Conservation (phyloP, 2,329 filamentous ascomycete genomes). For the Cyphellophora europaea region DNA sequence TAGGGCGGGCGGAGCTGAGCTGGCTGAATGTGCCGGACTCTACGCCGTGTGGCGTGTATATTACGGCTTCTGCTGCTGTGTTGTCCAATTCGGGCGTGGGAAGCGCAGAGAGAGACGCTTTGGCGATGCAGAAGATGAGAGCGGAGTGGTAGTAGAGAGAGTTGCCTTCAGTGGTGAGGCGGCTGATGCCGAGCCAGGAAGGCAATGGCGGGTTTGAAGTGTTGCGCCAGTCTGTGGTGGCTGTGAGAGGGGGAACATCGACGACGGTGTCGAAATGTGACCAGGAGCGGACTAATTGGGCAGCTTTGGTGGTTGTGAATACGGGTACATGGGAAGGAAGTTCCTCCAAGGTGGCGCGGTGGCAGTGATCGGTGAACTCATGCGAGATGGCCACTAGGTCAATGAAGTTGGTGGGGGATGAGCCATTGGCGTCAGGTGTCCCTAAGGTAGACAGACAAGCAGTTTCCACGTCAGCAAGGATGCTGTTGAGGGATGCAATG, state of each 20-base stretch:
- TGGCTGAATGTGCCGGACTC: constrained; percentile 34
- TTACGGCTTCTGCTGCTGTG: constrained; percentile 38
- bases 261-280: constrained; percentile 49
- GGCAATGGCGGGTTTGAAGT: constrained; percentile 34
- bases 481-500: constrained; percentile 45
- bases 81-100: constrained; percentile 5
- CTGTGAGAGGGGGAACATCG: constrained; percentile 37
- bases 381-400: constrained; percentile 54
- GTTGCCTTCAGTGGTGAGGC: constrained; percentile 45
- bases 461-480: constrained; percentile 41
- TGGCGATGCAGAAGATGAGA: constrained; percentile 47
- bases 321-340: constrained; percentile 46
- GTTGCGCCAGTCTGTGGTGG: constrained; percentile 34
- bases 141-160: constrained; percentile 54
- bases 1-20: constrained; percentile 34
- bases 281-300: constrained; percentile 48
- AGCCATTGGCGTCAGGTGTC: background rate
- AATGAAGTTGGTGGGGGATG: constrained; percentile 29
- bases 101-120: constrained; percentile 3
- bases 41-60: constrained; percentile 59
- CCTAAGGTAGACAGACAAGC: no score
- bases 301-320: constrained; percentile 51
- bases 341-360: constrained; percentile 50
- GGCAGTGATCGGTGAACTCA: constrained; percentile 62
- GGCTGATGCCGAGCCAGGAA: constrained; percentile 50